Evolutionary conservation across 768 basidiomycete genomes (phyloP).

Genomic region (Leucocoprinus leucothites): DNA sequence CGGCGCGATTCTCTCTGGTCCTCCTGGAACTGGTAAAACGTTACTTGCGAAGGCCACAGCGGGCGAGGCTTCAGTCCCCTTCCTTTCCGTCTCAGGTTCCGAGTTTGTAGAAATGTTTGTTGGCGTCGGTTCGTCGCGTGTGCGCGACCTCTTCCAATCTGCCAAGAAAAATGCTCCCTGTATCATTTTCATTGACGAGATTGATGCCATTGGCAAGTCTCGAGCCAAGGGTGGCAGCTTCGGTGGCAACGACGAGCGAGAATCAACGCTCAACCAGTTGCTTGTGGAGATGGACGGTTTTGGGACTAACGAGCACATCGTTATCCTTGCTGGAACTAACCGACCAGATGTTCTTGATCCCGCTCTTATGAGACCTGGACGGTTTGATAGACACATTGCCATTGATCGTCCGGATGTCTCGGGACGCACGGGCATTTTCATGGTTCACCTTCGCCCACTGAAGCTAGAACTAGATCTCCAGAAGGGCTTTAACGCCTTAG

Average conservation of each 20-base stretch:
- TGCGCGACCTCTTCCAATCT: conserved; percentile 94
- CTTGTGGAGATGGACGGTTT: conserved; percentile 99
- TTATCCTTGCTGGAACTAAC: conserved; percentile 96
- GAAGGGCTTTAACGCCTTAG: conserved; percentile 52
- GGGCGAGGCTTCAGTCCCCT: conserved; percentile 96
- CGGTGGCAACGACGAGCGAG: conserved; percentile 94
- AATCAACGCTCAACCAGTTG: conserved; percentile 95
- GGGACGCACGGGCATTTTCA: conserved; percentile 91
- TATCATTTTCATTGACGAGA: conserved; percentile 99
- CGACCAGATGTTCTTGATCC: conserved; percentile 94
- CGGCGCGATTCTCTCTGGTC: conserved; percentile 91
- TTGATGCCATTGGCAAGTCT: conserved; percentile 97
- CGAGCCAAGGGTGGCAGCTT: conserved; percentile 75
- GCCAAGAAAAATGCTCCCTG: conserved; percentile 98
- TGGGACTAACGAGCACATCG: conserved; percentile 94
- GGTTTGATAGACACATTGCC: conserved; percentile 95
- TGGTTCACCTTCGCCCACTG: conserved; percentile 86
- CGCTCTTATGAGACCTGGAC: conserved; percentile 94
- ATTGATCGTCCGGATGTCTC: conserved; percentile 95
- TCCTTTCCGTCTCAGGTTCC: conserved; percentile 97
- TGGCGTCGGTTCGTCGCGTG: conserved; percentile 95
- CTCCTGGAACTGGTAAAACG: conserved; percentile 98
- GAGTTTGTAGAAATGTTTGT: conserved; percentile 99
- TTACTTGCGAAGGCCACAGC: conserved; percentile 97
- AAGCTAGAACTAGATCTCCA: conserved; percentile 57